Evolutionary conservation across 2,329 filamentous ascomycete genomes (phyloP), one percentile per base, ranked within the genome.

Genomic region (Trichoderma endophyticum): DNA sequence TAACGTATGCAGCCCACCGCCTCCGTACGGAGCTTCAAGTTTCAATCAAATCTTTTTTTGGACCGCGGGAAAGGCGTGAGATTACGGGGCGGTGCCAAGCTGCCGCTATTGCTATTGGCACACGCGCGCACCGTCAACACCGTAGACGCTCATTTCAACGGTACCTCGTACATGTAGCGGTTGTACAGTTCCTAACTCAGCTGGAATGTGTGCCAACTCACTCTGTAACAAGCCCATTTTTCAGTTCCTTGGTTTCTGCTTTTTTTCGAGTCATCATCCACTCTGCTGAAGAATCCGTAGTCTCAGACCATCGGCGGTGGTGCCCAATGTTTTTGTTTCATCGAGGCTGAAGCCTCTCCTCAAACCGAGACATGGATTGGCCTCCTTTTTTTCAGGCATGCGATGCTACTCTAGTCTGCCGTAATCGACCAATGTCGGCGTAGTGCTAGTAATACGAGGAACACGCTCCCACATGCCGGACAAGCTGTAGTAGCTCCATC

Each of bases 331-430:
- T 56, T 69, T 48, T 54, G 66, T 69, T 69, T 69, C 66, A 61
- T 32, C 36, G 59, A 34, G 39, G 57, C 66, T 51, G 28, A 61
- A 32, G 30, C 48, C 32, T 59, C 56, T 51, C 34, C 36, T 68
- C 65, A 59, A 60, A 32, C 56, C 36, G 65, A 68, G 65, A 68
- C 66, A 69, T 51, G 66, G 66, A 69, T 69, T 32, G 66, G 56
- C 36, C 66, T 69, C 66, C 66, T 59, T 67, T 67, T 39, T 70
- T 51, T 61, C 43, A 30, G 39, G 43, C 67, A 62, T 70, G 67
- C 67, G 36, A 70, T 70, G 39, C 57, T 51, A 70, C 67, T 70
- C 57, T 70, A 54, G 57, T 51, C 67, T 70, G 39, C 39, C 67
- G 67, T 70, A 61, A 70, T 70, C 57, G 26, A 57, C 39, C 57